Base-by-base conservation (phyloP, 345 rosid genomes). In the Populus davidiana region DNA sequence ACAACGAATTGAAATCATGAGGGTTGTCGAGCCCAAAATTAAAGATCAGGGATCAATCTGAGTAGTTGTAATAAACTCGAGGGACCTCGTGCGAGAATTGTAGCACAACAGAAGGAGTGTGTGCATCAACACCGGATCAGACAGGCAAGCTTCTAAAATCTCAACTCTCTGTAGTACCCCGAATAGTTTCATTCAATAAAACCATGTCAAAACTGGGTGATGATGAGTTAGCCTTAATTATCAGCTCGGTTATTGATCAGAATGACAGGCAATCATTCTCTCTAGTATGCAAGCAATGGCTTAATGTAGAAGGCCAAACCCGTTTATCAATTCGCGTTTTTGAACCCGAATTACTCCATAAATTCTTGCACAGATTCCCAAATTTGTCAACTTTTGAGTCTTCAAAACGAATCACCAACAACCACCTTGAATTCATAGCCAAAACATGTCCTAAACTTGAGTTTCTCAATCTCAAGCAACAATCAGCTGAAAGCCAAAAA, bases 241-340 rank as follows among this genome's bases (percentile, higher is more conserved):
- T 84, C 54, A 73, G 67, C 43, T 63, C 67, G 70, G 70, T 86
- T 17, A 1, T 49, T 33, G 90, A 82, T 33, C 68, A 47, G 33
- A 44, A 27, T 5, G 83, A 79, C 75, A 72, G 85, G 56, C 84
- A 79, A 36, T 77, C 86, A 6, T 75, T 77, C 80, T 84, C 87
- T 77, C 77, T 39, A 29, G 88, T 86, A 12, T 86, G 86, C 68
- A 84, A 86, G 76, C 86, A 81, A 73, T 87, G 90, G 90, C 84
- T 78, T 20, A 62, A 82, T 67, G 82, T 82, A 14, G 90, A 87
- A 54, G 87, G 90, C 52, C 70, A 35, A 39, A 77, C 68, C 29
- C 87, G 88, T 18, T 66, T 44, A 36, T 77, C 79, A 39, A 84
- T 86, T 70, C 86, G 87, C n/a, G 84, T 87, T 75, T 69, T 79